Evolutionary conservation across 2,329 filamentous ascomycete genomes (phyloP), one percentile per base, ranked within the genome.

Genomic region (Leptographium galeiforme): DNA sequence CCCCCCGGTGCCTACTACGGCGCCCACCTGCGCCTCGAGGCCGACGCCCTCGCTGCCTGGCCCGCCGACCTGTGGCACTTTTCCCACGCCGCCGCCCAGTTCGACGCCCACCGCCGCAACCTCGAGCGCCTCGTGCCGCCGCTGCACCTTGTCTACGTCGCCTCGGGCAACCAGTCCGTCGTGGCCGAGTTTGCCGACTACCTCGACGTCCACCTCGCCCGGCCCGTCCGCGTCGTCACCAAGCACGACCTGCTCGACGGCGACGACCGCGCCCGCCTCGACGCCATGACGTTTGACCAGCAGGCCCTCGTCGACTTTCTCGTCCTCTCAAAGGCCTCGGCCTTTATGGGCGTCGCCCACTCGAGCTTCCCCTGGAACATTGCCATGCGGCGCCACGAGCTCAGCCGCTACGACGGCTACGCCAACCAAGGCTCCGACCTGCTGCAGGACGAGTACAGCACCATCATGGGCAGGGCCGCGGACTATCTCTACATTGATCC

Each of bases 331-430:
- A 63, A 61, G 55, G 60, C 63, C 41, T 65, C 62, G 52, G 58
- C 59, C 0, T 67, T 67, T 38, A 65, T 66, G 63, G 64, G 64
- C 14, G 64, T 66, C 1, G 63, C 63, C 12, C 61, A 62, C 52
- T 65, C 63, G 1, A 66, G 64, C 46, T 66, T 66, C 45, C 62
- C 64, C 7, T 67, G 64, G 64, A 66, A 59, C 6, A 58, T 67
- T 13, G 64, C 64, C 1, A 55, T 66, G 51, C 61, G 64, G 36
- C 60, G 64, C 41, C 64, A 66, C 44, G 64, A 66, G 58, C 45
- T 66, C 12, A 66, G 64, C 60, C 54, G 36, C 8, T 66, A 64
- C 41, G 2, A 53, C 3, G 51, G 40, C 1, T 62, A 60, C 10
- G 61, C 57, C 10, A 66, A 66, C 34, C 56, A 63, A 36, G 64